These are phyloP conservation scores for Kodamaea sp. DNA, from an alignment of 1,139 yeast species.

Conservation along the genomic window DNA sequence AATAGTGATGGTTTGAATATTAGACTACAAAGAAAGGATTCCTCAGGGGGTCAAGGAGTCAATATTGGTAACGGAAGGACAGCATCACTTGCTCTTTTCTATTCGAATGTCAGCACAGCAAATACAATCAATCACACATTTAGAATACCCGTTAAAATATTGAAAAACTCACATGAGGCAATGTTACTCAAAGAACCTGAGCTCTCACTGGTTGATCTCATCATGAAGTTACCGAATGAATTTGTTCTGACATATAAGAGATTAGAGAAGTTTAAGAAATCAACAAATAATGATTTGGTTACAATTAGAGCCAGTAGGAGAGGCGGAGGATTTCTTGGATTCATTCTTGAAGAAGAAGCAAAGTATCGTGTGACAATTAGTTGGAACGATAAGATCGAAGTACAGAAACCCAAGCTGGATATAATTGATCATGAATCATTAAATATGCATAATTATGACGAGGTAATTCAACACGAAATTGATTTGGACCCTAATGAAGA, in stretches of 20 bases:
- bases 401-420: conserved; percentile 25
- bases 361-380: conserved; percentile 49
- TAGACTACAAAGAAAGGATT: conserved; percentile 47
- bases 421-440: conserved; percentile 21
- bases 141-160: conserved; percentile 53
- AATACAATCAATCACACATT: conserved; percentile 53
- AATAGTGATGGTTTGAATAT: conserved; percentile 50
- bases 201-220: conserved; percentile 42
- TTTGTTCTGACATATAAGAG: conserved; percentile 48
- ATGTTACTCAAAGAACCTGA: conserved; percentile 46
- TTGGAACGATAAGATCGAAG: conserved; percentile 51
- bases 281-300: conserved; percentile 26
- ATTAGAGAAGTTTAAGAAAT: conserved; percentile 51
- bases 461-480: conserved; percentile 13
- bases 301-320: conserved; percentile 33
- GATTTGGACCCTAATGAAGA: conserved; percentile 25
- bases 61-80: conserved; percentile 32
- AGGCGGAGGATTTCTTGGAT: conserved; percentile 41
- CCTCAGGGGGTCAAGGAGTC: conserved; percentile 26
- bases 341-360: conserved; percentile 54
- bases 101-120: conserved; percentile 34
- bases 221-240: conserved; percentile 48
- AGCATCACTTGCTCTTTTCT: conserved; percentile 52
- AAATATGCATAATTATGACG: conserved; percentile 12
- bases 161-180: conserved; percentile 44